A percentile compares a stretch with the other conserved stretches of the same genome.
Conservation (phyloP, 371 early-diverging fungal species). For the Circinella umbellata region DNA sequence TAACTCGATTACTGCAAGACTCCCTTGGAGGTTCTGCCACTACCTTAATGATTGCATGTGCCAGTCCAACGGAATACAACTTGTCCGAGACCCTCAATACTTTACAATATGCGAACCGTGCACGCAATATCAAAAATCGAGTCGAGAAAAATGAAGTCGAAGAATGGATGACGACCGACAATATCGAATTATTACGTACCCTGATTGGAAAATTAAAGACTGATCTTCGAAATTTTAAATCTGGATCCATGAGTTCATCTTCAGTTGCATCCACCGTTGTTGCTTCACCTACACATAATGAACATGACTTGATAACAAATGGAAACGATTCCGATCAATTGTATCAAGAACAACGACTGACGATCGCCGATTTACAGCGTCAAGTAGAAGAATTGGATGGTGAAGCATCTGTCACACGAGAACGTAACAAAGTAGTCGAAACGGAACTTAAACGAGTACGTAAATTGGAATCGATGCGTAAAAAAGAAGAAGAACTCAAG, state of each 20-base stretch:
- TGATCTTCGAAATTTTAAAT: slow-evolving; percentile 53
- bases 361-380: slow-evolving; percentile 48
- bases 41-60: slow-evolving; percentile 95
- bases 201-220: slow-evolving; percentile 60
- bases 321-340: slow-evolving; percentile 22
- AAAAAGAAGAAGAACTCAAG: slow-evolving; percentile 17
- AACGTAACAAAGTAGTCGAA: slow-evolving; percentile 44
- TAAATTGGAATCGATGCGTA: slow-evolving; percentile 22
- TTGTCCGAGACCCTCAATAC: slow-evolving; percentile 94
- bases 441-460: slow-evolving; percentile 40
- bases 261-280: slow-evolving; percentile 9
- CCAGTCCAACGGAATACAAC: slow-evolving; percentile 81
- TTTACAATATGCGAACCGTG: slow-evolving; percentile 91
- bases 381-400: slow-evolving; percentile 52
- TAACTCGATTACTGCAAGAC: slow-evolving; percentile 97
- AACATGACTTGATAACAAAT: neutral
- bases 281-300: neutral
- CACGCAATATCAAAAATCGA: slow-evolving; percentile 87
- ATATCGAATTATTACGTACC: slow-evolving; percentile 59
- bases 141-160: slow-evolving; percentile 74
- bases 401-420: slow-evolving; percentile 41
- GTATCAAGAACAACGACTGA: slow-evolving; percentile 39
- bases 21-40: slow-evolving; percentile 94
- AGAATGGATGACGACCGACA: slow-evolving; percentile 70
- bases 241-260: slow-evolving; percentile 13